Conservation (phyloP, 2,329 filamentous ascomycete species). For the Microcyclospora tardicrescens region DNA sequence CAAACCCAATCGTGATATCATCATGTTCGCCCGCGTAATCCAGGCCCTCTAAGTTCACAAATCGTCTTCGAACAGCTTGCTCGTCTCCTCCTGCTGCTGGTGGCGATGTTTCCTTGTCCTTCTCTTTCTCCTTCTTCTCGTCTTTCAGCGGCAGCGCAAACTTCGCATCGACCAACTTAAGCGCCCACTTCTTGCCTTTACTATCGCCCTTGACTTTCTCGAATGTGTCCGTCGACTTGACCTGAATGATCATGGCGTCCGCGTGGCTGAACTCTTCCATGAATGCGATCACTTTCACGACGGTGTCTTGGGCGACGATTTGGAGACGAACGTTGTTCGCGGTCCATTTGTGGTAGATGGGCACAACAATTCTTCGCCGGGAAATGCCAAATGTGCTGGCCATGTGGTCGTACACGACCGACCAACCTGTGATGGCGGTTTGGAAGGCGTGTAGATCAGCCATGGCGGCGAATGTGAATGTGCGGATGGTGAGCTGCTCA, state of each 20-base stretch:
- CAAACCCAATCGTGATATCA: conserved; percentile 77
- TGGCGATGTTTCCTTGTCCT: conserved; percentile 41
- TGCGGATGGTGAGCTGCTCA: conserved; percentile 52
- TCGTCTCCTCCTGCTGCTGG: conserved; percentile 37
- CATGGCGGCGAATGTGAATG: conserved; percentile 38
- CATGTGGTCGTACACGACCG: conserved; percentile 42
- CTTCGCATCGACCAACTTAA: conserved; percentile 80
- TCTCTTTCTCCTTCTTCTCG: conserved; percentile 39
- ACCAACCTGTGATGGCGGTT: conserved; percentile 64
- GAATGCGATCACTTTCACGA: conserved; percentile 69
- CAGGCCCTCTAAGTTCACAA: conserved; percentile 73
- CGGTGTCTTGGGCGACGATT: conserved; percentile 56
- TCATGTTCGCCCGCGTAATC: conserved; percentile 89
- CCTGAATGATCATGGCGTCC: conserved; percentile 74
- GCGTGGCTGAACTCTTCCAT: conserved; percentile 81
- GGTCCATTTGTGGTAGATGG: conserved; percentile 91
- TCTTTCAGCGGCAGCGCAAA: conserved; percentile 60
- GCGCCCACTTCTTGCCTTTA: conserved; percentile 45
- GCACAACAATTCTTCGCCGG: conserved; percentile 63
- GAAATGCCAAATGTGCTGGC: conserved; percentile 69
- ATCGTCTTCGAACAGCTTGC: conserved; percentile 43
- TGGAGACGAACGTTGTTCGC: conserved; percentile 69
- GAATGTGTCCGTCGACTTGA: conserved; percentile 74
- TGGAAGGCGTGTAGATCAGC: conserved; percentile 65
- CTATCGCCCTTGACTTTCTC: conserved; percentile 42